Base-by-base conservation (phyloP, 2,329 filamentous ascomycete species). In the Monosporascus sp. region DNA sequence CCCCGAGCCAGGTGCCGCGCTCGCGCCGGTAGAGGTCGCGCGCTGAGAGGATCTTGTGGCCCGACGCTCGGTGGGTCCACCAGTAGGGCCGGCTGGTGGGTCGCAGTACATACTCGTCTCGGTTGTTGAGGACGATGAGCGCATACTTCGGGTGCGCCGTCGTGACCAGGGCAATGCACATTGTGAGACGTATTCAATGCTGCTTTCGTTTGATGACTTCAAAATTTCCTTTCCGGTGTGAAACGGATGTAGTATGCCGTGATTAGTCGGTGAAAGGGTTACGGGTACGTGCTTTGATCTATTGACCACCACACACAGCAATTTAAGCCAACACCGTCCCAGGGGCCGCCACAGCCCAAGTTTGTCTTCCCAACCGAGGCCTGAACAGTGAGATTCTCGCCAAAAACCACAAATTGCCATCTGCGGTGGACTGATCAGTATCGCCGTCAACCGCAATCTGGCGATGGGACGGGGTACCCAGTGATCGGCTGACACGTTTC, bases 101-200 rank as follows among this genome's bases (percentile, higher is more conserved):
- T 27, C 83, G 77, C 15, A 85, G 74, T 57, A 86, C 81, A 70
- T 81, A 86, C 67, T 86, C 88, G 73, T 93, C 89, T 61, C 89
- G 82, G 68, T 93, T 93, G 72, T 91, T 83, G 65, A 91, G 75
- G 55, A 89, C 72, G 61, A 93, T 87, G 55, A 92, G 77, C 25
- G 86, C 79, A 70, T 92, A 92, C 59, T 80, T 75, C 9, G 89
- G 88, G 65, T 92, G 88, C 46, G 85, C 79, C 18, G 88, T 92
- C 25, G 88, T 89, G 54, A 90, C 74, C 46, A 92, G 75, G 48
- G 84, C 85, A 71, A 92, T 91, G 67, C 89, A 92, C 88, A 92
- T 92, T 52, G 48, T 68, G 56, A 31, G 34, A n/a, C 17, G 38
- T n/a, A 7, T 41, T 8, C 17, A 20, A 41, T 20, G 5, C 9